Conservation (phyloP, 2,329 filamentous ascomycete species). For the Verticillium dahliae region DNA sequence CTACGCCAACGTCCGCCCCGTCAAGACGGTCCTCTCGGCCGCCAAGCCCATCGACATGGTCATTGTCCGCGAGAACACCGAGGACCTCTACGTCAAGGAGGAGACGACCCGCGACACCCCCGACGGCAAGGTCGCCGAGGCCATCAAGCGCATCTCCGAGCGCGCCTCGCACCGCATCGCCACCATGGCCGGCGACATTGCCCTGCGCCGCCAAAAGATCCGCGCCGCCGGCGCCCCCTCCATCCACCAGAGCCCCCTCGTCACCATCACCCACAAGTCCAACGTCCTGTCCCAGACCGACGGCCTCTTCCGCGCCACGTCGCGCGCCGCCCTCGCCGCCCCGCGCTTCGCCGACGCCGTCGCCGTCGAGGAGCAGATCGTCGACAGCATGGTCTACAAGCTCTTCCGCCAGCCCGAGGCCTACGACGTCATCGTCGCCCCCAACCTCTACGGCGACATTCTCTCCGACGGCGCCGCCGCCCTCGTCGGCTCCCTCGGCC, state of each 20-base stretch:
- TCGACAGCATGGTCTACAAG: constrained; percentile 99
- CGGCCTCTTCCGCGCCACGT: constrained; percentile 82
- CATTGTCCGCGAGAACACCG: constrained; percentile 97
- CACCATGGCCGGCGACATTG: constrained; percentile 91
- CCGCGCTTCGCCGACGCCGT: constrained; percentile 54
- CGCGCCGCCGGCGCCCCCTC: constrained; percentile 51
- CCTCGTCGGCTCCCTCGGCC: constrained; percentile 76
- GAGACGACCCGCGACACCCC: constrained; percentile 75
- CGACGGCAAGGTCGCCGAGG: constrained; percentile 80
- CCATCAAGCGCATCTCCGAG: constrained; percentile 94
- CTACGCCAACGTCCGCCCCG: constrained; percentile 95
- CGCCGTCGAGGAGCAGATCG: constrained; percentile 89
- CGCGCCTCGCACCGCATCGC: constrained; percentile 80
- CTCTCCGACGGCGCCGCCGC: constrained; percentile 92
- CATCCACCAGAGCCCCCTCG: constrained; percentile 64
- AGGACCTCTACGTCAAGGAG: constrained; percentile 97
- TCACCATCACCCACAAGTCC: constrained; percentile 97
- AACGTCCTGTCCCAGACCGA: constrained; percentile 97
- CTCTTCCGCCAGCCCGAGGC: constrained; percentile 91
- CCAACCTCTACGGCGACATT: constrained; percentile 96
- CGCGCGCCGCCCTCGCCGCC: constrained; percentile 64
- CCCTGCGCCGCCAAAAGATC: constrained; percentile 76
- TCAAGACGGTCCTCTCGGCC: constrained; percentile 63
- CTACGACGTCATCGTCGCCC: constrained; percentile 97
- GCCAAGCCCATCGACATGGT: constrained; percentile 83